Percentiles rank a stretch among this genome's conserved stretches.
Evolutionary conservation across 148 eudicot species (phyloP).

Genomic region (Silene uniflora): DNA sequence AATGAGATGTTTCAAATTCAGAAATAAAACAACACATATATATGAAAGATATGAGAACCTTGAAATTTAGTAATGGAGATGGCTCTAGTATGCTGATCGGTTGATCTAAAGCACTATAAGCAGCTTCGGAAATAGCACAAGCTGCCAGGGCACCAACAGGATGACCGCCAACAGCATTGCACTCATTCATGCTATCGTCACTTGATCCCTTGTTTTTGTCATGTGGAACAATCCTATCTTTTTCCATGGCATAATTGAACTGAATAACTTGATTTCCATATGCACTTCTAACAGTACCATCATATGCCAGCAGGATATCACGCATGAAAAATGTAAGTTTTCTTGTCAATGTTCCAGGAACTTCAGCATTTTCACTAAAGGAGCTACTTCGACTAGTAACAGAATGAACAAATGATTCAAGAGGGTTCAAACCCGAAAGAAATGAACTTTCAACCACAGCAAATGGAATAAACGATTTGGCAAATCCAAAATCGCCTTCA

Average conservation of each 20-base stretch:
- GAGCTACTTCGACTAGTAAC: conserved; percentile 69
- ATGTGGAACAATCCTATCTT: conserved; percentile 18
- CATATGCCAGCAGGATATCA: conserved; percentile 64
- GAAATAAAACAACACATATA: background rate
- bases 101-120: conserved; percentile 91
- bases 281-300: conserved; percentile 82
- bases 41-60: conserved; percentile 47
- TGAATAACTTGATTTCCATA: conserved; percentile 81
- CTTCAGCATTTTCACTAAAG: conserved; percentile 89
- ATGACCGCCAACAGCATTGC: conserved; percentile 48
- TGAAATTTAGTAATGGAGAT: conserved; percentile 77
- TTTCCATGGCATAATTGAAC: conserved; percentile 42
- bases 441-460: conserved; percentile 64
- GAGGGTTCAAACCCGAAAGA: conserved; percentile 70
- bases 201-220: conserved; percentile 16
- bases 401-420: conserved; percentile 80
- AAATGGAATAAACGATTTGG: conserved; percentile 57
- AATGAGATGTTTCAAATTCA: background rate
- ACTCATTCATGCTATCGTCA: conserved; percentile 18
- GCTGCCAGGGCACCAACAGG: conserved; percentile 92
- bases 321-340: conserved; percentile 82
- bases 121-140: conserved; percentile 90
- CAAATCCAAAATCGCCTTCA: conserved; percentile 18
- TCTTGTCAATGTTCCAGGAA: conserved; percentile 75
- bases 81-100: conserved; percentile 81